Evolutionary conservation across 345 rosid genomes (phyloP), one percentile per base, ranked within the genome.

Genomic region (Gossypioides kirkii): DNA sequence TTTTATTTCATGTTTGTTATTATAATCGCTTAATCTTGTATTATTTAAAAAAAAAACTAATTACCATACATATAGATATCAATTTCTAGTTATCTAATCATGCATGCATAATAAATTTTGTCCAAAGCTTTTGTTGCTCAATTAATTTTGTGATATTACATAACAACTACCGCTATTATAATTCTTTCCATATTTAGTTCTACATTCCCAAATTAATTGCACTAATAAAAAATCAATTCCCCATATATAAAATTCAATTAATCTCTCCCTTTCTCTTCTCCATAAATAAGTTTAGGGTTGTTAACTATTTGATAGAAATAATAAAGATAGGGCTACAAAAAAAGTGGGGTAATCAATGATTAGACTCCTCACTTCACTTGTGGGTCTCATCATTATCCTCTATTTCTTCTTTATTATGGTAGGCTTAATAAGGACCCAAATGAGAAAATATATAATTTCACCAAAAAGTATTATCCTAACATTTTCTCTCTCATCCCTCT

Each of bases 311-410:
- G 45, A 32, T 64, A 64, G 28, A 26, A 36, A 14, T 28, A 32
- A 16, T n/a, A 4, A 63, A n/a, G 28, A 74, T 74, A 71, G 77
- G 79, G 60, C 58, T 32, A 32, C 79, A 59, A 43, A 56, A 43
- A 12, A 13, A 47, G 73, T 46, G 73, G 72, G 76, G 26, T 61
- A 53, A 36, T 66, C 22, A 53, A 80, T 80, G 77, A 77, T 80
- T 60, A 73, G 43, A 73, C 49, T 45, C 49, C 52, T 43, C 83
- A 77, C 80, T 49, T 42, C 66, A 36, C 6, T 52, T 59, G 68
- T 17, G 77, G 42, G 26, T 63, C 63, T 69, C 73, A 82, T 82
- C 76, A 80, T 74, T 52, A 2, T 64, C 61, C 12, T 64, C 22
- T 10, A 18, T 46, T 61, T 61, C 25, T 38, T 45, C 22, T 53